These are phyloP conservation scores for Groenewaldozyma auringiensis DNA, from an alignment of 1,139 yeast genomes.

Conservation along the genomic window DNA sequence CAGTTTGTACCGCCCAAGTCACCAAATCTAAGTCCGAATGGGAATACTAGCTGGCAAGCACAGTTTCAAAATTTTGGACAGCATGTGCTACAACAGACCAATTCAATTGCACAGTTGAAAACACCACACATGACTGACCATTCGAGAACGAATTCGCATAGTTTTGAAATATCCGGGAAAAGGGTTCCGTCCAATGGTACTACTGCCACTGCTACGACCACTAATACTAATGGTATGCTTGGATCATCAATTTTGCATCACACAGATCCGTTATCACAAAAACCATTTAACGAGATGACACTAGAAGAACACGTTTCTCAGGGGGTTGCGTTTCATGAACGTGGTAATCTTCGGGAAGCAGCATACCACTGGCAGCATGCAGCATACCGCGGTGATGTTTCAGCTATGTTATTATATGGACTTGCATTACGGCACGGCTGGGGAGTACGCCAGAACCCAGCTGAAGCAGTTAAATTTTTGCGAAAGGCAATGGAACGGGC, in stretches of 20 bases:
- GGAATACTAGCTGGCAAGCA: background rate
- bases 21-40: background rate
- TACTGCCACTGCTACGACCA: constrained; percentile 3
- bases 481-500: constrained; percentile 39
- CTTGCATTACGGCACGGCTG: constrained; percentile 62
- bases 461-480: constrained; percentile 55
- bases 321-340: constrained; percentile 48
- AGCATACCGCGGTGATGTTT: constrained; percentile 50
- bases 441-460: constrained; percentile 56
- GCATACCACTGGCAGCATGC: constrained; percentile 61
- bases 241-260: background rate
- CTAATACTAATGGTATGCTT: constrained; percentile 2
- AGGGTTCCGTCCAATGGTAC: background rate
- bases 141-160: background rate
- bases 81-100: too few species aligned
- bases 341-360: constrained; percentile 60
- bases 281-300: constrained; percentile 22
- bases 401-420: constrained; percentile 69
- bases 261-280: constrained; percentile 7
- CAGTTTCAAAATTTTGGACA: background rate
- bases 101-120: background rate
- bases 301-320: constrained; percentile 39
- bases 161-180: background rate
- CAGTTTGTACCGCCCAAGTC: constrained; percentile 11
- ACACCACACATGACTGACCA: background rate